Percentiles rank a stretch among this genome's conserved stretches.
These are phyloP conservation scores for Chaetomidium leptoderma DNA, from an alignment of 495 filamentous ascomycete species.

Conservation along the genomic window DNA sequence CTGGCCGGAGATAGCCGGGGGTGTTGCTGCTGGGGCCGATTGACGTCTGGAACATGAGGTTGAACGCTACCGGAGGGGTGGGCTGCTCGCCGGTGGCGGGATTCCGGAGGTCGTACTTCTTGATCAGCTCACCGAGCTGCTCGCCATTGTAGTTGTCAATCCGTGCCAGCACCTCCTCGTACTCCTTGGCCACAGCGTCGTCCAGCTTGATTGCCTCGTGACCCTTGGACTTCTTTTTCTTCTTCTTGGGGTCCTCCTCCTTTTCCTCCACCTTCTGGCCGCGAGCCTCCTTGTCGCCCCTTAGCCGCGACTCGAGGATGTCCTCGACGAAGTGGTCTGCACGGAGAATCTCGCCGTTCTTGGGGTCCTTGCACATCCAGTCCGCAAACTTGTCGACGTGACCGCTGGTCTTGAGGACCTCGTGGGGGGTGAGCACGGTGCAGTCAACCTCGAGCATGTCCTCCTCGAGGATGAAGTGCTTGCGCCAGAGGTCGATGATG, in stretches of 20 bases:
- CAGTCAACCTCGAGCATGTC: conserved; percentile 90
- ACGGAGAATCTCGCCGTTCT: conserved; percentile 92
- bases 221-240: conserved; percentile 56
- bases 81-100: conserved; percentile 57
- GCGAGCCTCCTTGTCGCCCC: conserved; percentile 73
- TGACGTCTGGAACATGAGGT: conserved; percentile 73
- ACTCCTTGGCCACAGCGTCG: conserved; percentile 63
- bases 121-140: conserved; percentile 66
- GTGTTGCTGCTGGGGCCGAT: conserved; percentile 62
- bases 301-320: conserved; percentile 76
- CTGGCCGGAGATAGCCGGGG: conserved; percentile 63
- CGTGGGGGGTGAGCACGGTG: conserved; percentile 77
- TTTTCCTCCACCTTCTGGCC: conserved; percentile 67
- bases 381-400: conserved; percentile 98
- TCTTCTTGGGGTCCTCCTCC: conserved; percentile 47
- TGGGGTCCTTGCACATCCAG: conserved; percentile 99
- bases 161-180: conserved; percentile 66
- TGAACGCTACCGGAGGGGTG: conserved; percentile 63
- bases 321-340: conserved; percentile 96
- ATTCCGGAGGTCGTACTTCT: conserved; percentile 66
- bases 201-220: conserved; percentile 58
- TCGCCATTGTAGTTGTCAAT: conserved; percentile 74
- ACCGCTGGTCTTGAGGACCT: conserved; percentile 91
- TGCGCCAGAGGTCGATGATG: conserved; percentile 87
- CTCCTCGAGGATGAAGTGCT: conserved; percentile 83